Evolutionary conservation across 2,329 filamentous ascomycete genomes (phyloP).

Genomic region (Pseudogymnoascus sp.): DNA sequence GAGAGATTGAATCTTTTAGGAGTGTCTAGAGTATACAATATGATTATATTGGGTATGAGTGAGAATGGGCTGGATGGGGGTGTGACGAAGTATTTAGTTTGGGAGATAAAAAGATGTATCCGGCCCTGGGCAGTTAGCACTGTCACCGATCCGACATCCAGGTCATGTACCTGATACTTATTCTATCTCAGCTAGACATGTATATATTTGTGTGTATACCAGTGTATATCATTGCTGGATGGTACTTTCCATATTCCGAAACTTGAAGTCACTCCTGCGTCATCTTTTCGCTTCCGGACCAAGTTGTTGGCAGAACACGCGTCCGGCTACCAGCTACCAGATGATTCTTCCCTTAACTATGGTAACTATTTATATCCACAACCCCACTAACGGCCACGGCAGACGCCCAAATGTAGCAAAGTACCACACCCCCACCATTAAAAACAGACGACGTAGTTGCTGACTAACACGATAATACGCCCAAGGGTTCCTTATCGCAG

Average conservation of each 20-base stretch:
- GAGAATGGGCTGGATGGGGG: neutral
- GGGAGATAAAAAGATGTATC: neutral
- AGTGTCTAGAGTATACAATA: constrained; percentile 2
- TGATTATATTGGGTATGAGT: neutral
- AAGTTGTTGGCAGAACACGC: constrained; percentile 4
- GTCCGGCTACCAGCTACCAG: neutral
- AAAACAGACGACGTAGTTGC: neutral
- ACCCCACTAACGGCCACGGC: neutral
- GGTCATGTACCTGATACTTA: neutral
- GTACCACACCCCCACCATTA: neutral
- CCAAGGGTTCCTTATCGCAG: neutral
- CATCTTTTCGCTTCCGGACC: neutral
- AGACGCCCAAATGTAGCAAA: neutral
- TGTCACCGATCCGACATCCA: neutral
- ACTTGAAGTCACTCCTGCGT: neutral
- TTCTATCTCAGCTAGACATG: neutral
- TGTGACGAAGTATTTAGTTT: constrained; percentile 4
- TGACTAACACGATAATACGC: neutral
- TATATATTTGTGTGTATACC: neutral
- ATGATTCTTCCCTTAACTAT: neutral
- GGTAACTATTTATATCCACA: neutral
- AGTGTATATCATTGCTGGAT: neutral
- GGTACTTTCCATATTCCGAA: neutral
- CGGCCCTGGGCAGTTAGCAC: neutral
- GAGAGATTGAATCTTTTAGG: neutral